Base-by-base conservation (phyloP, 2,329 filamentous ascomycete species). In the Bipolaris bicolor region DNA sequence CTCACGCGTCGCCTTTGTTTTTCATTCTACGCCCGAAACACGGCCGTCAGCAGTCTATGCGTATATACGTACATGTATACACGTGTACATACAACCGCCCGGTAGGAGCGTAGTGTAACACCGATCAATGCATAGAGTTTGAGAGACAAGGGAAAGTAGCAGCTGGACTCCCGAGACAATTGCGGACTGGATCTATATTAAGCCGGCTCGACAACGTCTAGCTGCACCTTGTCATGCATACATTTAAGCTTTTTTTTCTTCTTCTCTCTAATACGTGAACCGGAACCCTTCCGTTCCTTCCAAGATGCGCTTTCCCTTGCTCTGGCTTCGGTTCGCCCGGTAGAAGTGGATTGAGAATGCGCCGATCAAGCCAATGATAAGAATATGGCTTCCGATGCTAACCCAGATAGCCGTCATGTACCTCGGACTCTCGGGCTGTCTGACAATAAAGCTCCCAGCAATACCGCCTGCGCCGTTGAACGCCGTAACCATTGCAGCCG, bases 341-440 rank as follows among this genome's bases (percentile, higher is more conserved):
- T 80, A 82, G 64, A 88, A 88, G 60, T 83, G 83, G 2, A 79
- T 34, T 0, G 83, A 81, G 60, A 87, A 86, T 4, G 78, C 56
- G 0, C 66, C 78, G 13, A 88, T 81, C 26, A 86, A 77, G 1
- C 58, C 77, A 55, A 88, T 82, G 57, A 87, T 85, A 53, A 86
- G 62, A n/a, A 86, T 76, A 63, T 87, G 84, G 43, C 62, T 79
- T 57, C 83, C 86, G 55, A 90, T 87, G 11, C 84, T 87, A 13
- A 89, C 81, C 86, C 86, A 90, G 13, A 90, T 82, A 1, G 88
- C 88, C 2, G 87, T 90, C 55, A 80, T 71, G 71, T 90, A 90
- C 55, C 79, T 74, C 6, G 88, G 88, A 2, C 86, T 86, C 68
- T 90, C 87, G 7, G 79, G 72, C 58, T 83, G 79, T 24, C 84